Evolutionary conservation across 345 rosid species (phyloP).

Genomic region (Turnera subulata): DNA sequence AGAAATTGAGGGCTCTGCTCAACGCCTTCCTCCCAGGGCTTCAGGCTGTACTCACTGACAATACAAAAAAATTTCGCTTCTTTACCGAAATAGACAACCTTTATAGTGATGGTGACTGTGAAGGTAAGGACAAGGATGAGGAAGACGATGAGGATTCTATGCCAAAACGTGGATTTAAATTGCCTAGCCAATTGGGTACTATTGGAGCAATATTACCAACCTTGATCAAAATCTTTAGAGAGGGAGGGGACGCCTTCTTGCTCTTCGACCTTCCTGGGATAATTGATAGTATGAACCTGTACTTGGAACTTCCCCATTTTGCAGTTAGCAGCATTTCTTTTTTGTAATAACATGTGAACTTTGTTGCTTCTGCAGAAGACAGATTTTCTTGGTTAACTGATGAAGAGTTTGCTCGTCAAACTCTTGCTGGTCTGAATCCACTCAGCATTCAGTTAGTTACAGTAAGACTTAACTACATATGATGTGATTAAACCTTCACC

Average conservation of each 20-base stretch:
- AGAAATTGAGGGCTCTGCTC: constrained; percentile 9
- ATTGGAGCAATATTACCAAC: constrained; percentile 1
- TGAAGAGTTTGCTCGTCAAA: constrained; percentile 70
- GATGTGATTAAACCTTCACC: too few species aligned
- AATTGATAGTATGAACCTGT: constrained; percentile 3
- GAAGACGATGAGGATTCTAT: too few species aligned
- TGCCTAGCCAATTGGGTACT: neutral
- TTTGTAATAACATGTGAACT: neutral
- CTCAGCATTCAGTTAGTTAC: constrained; percentile 42
- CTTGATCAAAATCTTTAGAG: constrained; percentile 5
- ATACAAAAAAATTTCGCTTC: constrained; percentile 6
- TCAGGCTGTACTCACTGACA: constrained; percentile 5
- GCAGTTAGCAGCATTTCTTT: neutral
- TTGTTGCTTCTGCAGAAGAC: constrained; percentile 8
- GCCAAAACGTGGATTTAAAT: too few species aligned
- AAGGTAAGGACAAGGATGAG: constrained; percentile 4
- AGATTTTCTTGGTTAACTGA: constrained; percentile 34
- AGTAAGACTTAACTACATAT: constrained; percentile 28
- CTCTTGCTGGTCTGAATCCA: constrained; percentile 78
- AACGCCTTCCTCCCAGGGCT: constrained; percentile 10
- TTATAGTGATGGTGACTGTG: constrained; percentile 6
- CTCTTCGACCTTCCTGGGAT: constrained; percentile 15
- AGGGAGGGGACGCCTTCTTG: neutral
- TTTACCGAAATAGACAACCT: constrained; percentile 14
- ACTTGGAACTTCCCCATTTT: too few species aligned